Evolutionary conservation across 179 eudicot species (phyloP).

Genomic region (Actinidia polygama): DNA sequence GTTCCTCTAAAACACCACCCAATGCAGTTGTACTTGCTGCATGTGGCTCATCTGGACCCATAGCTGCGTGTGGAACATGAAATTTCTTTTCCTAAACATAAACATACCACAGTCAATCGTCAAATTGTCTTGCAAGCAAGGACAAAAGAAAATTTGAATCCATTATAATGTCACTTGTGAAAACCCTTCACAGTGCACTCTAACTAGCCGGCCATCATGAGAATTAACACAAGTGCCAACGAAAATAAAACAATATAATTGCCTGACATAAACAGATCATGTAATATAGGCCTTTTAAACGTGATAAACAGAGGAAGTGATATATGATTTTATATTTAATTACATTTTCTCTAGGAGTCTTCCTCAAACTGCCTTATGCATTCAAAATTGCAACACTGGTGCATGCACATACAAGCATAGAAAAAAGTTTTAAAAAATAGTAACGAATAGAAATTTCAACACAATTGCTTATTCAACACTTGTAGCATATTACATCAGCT

Average conservation of each 20-base stretch:
- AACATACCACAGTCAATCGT: not conserved
- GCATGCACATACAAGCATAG: not conserved
- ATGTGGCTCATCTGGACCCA: conserved; percentile 99
- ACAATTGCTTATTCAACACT: not conserved
- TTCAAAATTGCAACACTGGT: not conserved
- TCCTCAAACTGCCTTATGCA: not conserved
- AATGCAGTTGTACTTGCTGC: conserved; percentile 86
- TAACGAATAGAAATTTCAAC: not conserved
- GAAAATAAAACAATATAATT: not conserved
- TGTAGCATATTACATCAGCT: not conserved
- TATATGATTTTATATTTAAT: not conserved
- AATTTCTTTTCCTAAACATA: conserved; percentile 52
- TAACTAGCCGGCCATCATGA: not conserved
- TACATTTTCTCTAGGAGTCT: conserved; percentile 6
- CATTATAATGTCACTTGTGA: not conserved
- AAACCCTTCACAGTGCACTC: not conserved
- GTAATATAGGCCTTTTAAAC: not conserved
- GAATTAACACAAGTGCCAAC: not conserved
- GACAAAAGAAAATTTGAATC: not conserved
- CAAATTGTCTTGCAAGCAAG: conserved; percentile 3
- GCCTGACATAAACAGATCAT: not conserved
- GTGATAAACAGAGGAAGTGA: not conserved
- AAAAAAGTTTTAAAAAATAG: not conserved
- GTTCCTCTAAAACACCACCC: conserved; percentile 75
- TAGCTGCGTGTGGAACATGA: conserved; percentile 64